These are phyloP conservation scores for Chaetomium sp. DNA, from an alignment of 2,329 filamentous ascomycete species.

Conservation along the genomic window DNA sequence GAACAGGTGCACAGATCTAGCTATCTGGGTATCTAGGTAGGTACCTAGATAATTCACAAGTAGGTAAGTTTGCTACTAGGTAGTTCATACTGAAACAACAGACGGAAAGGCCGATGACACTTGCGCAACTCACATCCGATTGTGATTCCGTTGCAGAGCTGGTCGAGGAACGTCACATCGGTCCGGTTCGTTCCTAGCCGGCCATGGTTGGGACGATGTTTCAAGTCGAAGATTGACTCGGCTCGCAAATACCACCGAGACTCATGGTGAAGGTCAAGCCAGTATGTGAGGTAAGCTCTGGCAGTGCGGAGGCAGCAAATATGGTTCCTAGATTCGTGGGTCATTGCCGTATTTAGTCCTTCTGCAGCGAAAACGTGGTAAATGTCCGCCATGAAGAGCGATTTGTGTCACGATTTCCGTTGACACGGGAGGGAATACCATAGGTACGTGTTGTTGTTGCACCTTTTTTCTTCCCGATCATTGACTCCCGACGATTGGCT, in stretches of 20 bases:
- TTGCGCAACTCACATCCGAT: neutral
- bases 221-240: neutral
- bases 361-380: too few relatives aligned
- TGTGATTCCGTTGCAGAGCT: neutral
- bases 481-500: neutral
- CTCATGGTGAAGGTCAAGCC: neutral
- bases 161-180: neutral
- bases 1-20: too few relatives aligned
- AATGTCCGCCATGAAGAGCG: too few relatives aligned
- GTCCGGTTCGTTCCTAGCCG: neutral
- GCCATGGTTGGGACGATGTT: neutral
- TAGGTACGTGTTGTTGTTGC: neutral
- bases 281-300: too few relatives aligned
- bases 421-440: too few relatives aligned
- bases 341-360: too few relatives aligned
- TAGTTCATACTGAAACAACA: neutral
- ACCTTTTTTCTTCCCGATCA: neutral
- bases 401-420: neutral
- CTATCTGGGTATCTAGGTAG: neutral
- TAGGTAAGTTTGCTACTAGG: too few relatives aligned
- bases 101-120: neutral
- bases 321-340: too few relatives aligned
- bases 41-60: too few relatives aligned
- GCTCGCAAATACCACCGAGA: neutral
- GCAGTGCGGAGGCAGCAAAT: too few relatives aligned